phyloP scores from a whole-genome alignment of 495 filamentous ascomycete species.

The Penicillium mononematosum region DNA sequence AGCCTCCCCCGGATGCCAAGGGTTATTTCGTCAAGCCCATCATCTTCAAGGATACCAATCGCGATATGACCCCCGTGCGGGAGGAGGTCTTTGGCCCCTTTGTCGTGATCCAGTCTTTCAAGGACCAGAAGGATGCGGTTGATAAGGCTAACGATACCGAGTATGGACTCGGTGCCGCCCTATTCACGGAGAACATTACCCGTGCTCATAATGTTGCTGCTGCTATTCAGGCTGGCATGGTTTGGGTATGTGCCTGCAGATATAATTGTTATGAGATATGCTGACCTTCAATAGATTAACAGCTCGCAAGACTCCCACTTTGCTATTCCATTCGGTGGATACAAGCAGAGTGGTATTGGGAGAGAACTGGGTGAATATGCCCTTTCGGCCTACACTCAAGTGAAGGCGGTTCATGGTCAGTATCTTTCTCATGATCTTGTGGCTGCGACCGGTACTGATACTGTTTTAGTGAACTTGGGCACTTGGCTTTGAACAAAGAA shows the following conservation, averaged over 20 bases:
- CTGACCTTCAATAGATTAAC: neutral
- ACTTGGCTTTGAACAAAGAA: conserved; percentile 1
- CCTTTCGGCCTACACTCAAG: conserved; percentile 7
- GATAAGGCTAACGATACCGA: conserved; percentile 66
- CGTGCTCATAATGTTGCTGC: conserved; percentile 59
- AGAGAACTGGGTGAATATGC: conserved; percentile 3
- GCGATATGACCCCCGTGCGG: conserved; percentile 51
- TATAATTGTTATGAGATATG: neutral
- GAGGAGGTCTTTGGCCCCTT: conserved; percentile 70
- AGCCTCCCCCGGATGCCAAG: conserved; percentile 17
- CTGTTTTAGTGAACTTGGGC: neutral
- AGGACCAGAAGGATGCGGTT: conserved; percentile 58
- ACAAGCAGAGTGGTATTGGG: conserved; percentile 6
- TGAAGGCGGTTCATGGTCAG: conserved; percentile 6
- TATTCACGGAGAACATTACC: conserved; percentile 68
- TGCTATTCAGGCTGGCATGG: conserved; percentile 63
- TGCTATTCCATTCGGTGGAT: conserved; percentile 3
- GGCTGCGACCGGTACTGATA: neutral
- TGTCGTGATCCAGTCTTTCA: conserved; percentile 55
- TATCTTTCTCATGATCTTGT: neutral
- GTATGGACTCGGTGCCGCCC: conserved; percentile 63
- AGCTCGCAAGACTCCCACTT: conserved; percentile 5
- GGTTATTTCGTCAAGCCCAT: conserved; percentile 60
- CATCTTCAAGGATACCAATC: conserved; percentile 58
- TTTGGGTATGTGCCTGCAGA: conserved; percentile 5